phyloP scores from a whole-genome alignment of 345 rosid species.

The Microthlaspi erraticum region DNA sequence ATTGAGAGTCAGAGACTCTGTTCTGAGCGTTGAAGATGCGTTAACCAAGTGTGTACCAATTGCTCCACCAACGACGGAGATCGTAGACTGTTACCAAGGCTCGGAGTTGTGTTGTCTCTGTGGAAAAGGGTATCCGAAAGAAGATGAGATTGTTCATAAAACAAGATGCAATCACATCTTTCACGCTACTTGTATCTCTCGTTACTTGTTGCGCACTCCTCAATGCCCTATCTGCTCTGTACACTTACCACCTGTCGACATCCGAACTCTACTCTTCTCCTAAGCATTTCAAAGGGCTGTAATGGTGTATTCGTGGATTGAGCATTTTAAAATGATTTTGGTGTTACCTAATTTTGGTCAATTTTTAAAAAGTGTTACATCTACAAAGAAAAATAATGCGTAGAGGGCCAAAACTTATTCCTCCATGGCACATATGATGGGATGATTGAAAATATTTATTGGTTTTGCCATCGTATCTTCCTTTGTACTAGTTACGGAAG shows the following conservation, averaged over 20 bases:
- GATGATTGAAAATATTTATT: too few relatives aligned
- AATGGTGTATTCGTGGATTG: too few relatives aligned
- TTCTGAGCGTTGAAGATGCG: neutral
- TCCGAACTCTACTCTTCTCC: slow-evolving; percentile 1
- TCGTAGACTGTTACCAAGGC: slow-evolving; percentile 25
- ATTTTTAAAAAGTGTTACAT: too few relatives aligned
- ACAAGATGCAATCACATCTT: slow-evolving; percentile 39
- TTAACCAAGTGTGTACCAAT: neutral
- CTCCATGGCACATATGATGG: too few relatives aligned
- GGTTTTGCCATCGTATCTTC: too few relatives aligned
- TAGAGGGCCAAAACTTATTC: too few relatives aligned
- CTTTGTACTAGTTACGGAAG: too few relatives aligned
- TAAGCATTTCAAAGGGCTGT: neutral
- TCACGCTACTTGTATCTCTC: slow-evolving; percentile 19
- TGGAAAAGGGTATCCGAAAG: slow-evolving; percentile 19
- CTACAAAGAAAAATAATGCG: too few relatives aligned
- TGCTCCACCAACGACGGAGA: slow-evolving; percentile 20
- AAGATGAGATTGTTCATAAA: slow-evolving; percentile 25
- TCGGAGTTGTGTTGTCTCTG: neutral
- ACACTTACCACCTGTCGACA: slow-evolving; percentile 21
- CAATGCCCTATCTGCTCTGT: neutral
- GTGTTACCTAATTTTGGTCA: too few relatives aligned
- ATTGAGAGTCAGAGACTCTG: neutral
- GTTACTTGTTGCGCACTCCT: slow-evolving; percentile 16
- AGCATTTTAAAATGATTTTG: too few relatives aligned